Evolutionary conservation across 441 rosid species (phyloP), one percentile per base, ranked within the genome.

Genomic region (Aleurites moluccanus): DNA sequence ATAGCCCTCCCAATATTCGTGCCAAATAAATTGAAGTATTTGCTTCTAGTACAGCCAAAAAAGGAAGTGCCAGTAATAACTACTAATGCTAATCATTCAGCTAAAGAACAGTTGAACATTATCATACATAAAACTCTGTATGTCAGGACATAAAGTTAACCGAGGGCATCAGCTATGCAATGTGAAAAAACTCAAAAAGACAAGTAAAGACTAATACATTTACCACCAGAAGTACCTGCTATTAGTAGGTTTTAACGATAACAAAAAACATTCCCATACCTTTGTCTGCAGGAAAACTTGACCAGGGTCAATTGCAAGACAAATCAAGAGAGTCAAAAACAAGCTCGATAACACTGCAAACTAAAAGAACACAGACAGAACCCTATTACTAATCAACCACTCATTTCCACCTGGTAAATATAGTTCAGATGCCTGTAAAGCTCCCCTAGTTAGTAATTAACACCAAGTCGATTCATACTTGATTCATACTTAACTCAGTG

Each of bases 1-100:
- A 64, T 64, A 42, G 52, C 69, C 30, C 69, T 65, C 33, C 52
- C 52, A 53, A 65, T 65, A 4, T 42, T 53, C 30, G 11, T n/a
- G 52, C 14, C 52, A 42, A 42, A 65, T 18, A 20, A 20, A 35
- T 35, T n/a, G 3, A 3, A 28, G 2, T 16, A 15, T 16, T 16
- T 0, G 33, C 4, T 25, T 25, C 64, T 27, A 16, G 4, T 16
- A 30, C 13, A 62, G 10, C 27, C 33, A 63, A 18, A 15, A 4
- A 60, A 15, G 28, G 9, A 33, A 63, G 18, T 18, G 35, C 4
- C 44, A 33, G 1, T 4, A 56, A 13, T 42, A 4, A 28, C 3
- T 1, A 4, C n/a, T 11, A n/a, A n/a, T n/a, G 35, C 20, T 28
- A 14, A 27, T 4, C 35, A 52, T 18, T 1, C 5, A 6, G 56